Percentiles rank a stretch among this genome's conserved stretches.
Conservation (phyloP, 2,329 filamentous ascomycete genomes). For the Diaporthe sp. region DNA sequence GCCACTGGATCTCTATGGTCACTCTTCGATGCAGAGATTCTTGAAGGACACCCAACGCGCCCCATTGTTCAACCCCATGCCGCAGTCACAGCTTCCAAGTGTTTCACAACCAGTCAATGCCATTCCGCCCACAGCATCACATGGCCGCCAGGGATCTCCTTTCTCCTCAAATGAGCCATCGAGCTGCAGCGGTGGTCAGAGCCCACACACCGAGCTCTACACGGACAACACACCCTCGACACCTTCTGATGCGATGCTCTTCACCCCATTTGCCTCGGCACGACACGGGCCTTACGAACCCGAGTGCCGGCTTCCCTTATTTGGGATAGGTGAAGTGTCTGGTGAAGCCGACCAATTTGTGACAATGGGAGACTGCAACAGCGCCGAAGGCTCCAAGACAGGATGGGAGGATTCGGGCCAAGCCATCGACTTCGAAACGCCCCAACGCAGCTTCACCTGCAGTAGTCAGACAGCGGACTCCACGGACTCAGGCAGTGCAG, state of each 20-base stretch:
- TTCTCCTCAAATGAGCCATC: slow-evolving; percentile 50
- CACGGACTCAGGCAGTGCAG: slow-evolving; percentile 37
- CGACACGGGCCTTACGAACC: slow-evolving; percentile 42
- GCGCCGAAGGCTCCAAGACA: slow-evolving; percentile 43
- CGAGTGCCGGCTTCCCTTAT: slow-evolving; percentile 42
- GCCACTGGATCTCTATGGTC: slow-evolving; percentile 38
- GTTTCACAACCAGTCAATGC: slow-evolving; percentile 27
- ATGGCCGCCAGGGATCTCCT: slow-evolving; percentile 48
- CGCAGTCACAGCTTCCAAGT: slow-evolving; percentile 30
- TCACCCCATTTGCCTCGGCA: slow-evolving; percentile 42
- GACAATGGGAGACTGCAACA: slow-evolving; percentile 48
- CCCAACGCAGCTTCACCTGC: slow-evolving; percentile 44
- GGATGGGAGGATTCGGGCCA: slow-evolving; percentile 43
- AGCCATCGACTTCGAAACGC: slow-evolving; percentile 39
- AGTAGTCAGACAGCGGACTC: slow-evolving; percentile 45
- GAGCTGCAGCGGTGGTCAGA: slow-evolving; percentile 50
- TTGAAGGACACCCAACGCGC: slow-evolving; percentile 43
- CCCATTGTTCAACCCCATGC: slow-evolving; percentile 40
- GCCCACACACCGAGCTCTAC: slow-evolving; percentile 52
- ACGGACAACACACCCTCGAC: slow-evolving; percentile 50
- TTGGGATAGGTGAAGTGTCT: slow-evolving; percentile 40
- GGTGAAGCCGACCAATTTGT: slow-evolving; percentile 43
- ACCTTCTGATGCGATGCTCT: slow-evolving; percentile 46
- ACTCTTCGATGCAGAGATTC: slow-evolving; percentile 42
- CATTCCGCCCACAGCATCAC: slow-evolving; percentile 36